Conservation (phyloP, 352 stramenopile species). For the Phytophthora macrochlamydospora region DNA sequence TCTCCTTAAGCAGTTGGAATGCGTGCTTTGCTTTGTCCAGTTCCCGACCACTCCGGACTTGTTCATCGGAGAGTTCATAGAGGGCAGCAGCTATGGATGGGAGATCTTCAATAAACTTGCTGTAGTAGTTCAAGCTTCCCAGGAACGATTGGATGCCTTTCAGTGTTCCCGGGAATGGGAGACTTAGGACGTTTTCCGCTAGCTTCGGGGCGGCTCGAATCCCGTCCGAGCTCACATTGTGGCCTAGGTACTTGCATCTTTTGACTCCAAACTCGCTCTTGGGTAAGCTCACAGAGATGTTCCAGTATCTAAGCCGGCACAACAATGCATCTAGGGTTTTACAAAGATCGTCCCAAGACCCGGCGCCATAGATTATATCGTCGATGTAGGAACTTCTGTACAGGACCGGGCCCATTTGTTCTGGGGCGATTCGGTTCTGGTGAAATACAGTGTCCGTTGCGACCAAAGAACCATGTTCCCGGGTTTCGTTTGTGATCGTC, state of each 20-base stretch:
- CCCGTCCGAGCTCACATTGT: conserved; percentile 6
- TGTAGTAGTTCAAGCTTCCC: background rate
- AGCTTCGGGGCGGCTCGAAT: conserved; percentile 5
- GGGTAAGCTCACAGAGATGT: conserved; percentile 22
- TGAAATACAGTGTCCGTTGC: too few relatives aligned
- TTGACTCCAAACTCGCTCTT: conserved; percentile 28
- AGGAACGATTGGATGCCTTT: background rate
- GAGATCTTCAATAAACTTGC: conserved; percentile 1
- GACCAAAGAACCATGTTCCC: too few relatives aligned
- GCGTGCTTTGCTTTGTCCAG: background rate
- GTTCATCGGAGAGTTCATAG: background rate
- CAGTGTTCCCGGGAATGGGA: background rate
- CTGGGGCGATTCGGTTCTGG: background rate
- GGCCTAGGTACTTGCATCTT: conserved; percentile 13
- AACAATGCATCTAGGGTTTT: conserved; percentile 12
- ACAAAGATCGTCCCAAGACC: conserved; percentile 17
- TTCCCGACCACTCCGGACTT: background rate
- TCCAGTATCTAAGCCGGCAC: conserved; percentile 12
- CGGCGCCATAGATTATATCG: conserved; percentile 13
- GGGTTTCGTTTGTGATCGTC: too few relatives aligned
- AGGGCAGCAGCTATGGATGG: background rate
- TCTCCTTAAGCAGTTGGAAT: conserved; percentile 12
- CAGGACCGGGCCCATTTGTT: background rate
- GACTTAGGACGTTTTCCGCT: background rate
- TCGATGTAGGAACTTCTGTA: conserved; percentile 30